A percentile compares a stretch with the other conserved stretches of the same genome.
phyloP scores from a whole-genome alignment of 768 basidiomycete genomes.

The Rhodotorula diobovata region DNA sequence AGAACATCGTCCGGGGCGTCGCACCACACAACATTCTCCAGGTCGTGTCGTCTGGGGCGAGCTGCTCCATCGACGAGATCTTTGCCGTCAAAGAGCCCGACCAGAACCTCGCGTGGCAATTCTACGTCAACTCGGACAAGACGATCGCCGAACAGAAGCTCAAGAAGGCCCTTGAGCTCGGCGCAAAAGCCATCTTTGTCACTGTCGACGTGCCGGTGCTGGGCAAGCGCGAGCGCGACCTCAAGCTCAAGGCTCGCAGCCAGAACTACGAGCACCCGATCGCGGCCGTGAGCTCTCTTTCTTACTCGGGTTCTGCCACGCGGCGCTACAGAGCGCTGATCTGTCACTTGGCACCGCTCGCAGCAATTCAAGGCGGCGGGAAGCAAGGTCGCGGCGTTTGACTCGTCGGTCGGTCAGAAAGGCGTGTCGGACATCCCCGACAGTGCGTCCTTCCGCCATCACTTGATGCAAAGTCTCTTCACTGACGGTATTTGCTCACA shows the following conservation, averaged over 20 bases:
- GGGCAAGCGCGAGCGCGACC: constrained; percentile 29
- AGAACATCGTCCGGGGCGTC: constrained; percentile 71
- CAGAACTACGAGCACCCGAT: constrained; percentile 22
- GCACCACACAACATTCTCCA: constrained; percentile 68
- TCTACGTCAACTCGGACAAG: constrained; percentile 8
- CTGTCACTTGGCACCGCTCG: not conserved
- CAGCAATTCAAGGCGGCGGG: constrained; percentile 22
- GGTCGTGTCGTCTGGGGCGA: constrained; percentile 51
- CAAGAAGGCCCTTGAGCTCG: constrained; percentile 43
- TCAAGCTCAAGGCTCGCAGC: constrained; percentile 30
- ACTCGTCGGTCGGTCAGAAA: not conserved
- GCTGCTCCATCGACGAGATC: constrained; percentile 49
- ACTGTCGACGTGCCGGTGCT: constrained; percentile 45
- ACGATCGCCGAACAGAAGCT: constrained; percentile 42
- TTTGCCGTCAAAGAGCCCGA: constrained; percentile 7
- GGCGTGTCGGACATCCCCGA: constrained; percentile 17
- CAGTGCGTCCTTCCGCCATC: not conserved
- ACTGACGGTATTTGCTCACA: not conserved
- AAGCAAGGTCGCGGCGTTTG: constrained; percentile 3
- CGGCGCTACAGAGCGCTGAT: accelerated
- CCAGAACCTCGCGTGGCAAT: constrained; percentile 18
- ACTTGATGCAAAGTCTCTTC: not conserved
- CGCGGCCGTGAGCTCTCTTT: not conserved
- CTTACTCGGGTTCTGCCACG: not conserved
- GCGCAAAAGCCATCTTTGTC: constrained; percentile 43